Evolutionary conservation across 805 yeast genomes (phyloP).

Genomic region (Ogataea saltuana): DNA sequence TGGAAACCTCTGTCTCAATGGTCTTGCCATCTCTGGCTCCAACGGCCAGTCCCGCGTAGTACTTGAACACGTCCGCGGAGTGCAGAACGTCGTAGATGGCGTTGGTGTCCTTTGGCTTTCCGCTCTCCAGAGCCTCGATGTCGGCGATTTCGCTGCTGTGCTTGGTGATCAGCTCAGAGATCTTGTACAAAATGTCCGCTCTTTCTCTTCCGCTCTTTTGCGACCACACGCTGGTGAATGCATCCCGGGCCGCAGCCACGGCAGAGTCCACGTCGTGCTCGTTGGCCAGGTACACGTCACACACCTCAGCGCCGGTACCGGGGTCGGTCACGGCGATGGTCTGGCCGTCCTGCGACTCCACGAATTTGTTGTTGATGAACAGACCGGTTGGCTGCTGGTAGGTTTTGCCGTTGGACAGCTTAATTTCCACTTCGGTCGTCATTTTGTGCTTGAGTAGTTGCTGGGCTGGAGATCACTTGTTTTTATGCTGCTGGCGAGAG

Average conservation of each 20-base stretch:
- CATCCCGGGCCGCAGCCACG: conserved; percentile 51
- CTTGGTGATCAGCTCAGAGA: conserved; percentile 51
- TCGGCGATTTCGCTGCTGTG: conserved; percentile 53
- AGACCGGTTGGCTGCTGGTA: conserved; percentile 78
- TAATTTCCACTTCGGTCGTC: conserved; percentile 21
- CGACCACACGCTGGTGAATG: conserved; percentile 51
- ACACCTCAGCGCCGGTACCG: conserved; percentile 51
- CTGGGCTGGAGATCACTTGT: too few relatives aligned
- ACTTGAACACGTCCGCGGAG: conserved; percentile 55
- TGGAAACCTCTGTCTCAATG: conserved; percentile 57
- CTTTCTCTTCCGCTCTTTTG: conserved; percentile 46
- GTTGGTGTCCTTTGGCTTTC: conserved; percentile 54
- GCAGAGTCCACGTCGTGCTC: conserved; percentile 55
- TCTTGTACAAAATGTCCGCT: conserved; percentile 46
- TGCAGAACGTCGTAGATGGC: conserved; percentile 62
- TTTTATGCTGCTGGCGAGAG: too few relatives aligned
- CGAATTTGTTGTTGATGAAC: conserved; percentile 84
- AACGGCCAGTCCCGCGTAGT: conserved; percentile 77
- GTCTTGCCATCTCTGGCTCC: conserved; percentile 60
- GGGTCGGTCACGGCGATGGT: conserved; percentile 62
- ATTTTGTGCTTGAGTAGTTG: neutral
- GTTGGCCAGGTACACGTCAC: conserved; percentile 52
- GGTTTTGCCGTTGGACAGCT: conserved; percentile 52
- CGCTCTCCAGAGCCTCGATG: conserved; percentile 60
- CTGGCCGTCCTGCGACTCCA: conserved; percentile 47